Conservation (phyloP, 2,329 filamentous ascomycete genomes). For the Scopulariopsis brevicaulis region DNA sequence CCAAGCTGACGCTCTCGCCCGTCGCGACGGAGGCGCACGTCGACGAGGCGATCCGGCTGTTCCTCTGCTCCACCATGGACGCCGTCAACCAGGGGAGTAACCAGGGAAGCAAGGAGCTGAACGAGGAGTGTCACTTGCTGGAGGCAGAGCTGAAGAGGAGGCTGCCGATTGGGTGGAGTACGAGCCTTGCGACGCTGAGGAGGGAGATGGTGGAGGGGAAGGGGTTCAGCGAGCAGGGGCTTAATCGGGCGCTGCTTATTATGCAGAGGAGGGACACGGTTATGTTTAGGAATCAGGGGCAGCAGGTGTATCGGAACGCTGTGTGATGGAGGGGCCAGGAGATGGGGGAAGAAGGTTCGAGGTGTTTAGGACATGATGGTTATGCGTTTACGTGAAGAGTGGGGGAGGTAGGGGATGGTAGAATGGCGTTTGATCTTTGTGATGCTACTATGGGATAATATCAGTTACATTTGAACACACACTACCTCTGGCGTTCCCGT, state of each 20-base stretch:
- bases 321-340: constrained; percentile 26
- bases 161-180: constrained; percentile 91
- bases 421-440: background rate
- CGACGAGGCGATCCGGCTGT: constrained; percentile 92
- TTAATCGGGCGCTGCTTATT: constrained; percentile 77
- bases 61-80: constrained; percentile 96
- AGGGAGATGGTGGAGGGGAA: constrained; percentile 88
- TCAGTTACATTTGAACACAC: background rate
- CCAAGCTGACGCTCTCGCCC: constrained; percentile 78
- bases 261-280: constrained; percentile 81
- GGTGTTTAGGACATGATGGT: background rate
- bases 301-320: constrained; percentile 63
- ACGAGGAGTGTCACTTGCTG: constrained; percentile 77
- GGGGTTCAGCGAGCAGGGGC: constrained; percentile 76
- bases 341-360: background rate
- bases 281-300: constrained; percentile 66
- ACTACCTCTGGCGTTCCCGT: background rate
- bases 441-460: background rate
- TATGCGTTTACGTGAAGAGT: background rate
- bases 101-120: constrained; percentile 75
- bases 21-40: constrained; percentile 86
- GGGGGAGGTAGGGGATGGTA: background rate
- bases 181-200: constrained; percentile 73
- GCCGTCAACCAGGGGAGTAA: constrained; percentile 84
- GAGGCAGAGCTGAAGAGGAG: constrained; percentile 82